phyloP scores from a whole-genome alignment of 2,329 filamentous ascomycete genomes.

The Fusarium sp. region DNA sequence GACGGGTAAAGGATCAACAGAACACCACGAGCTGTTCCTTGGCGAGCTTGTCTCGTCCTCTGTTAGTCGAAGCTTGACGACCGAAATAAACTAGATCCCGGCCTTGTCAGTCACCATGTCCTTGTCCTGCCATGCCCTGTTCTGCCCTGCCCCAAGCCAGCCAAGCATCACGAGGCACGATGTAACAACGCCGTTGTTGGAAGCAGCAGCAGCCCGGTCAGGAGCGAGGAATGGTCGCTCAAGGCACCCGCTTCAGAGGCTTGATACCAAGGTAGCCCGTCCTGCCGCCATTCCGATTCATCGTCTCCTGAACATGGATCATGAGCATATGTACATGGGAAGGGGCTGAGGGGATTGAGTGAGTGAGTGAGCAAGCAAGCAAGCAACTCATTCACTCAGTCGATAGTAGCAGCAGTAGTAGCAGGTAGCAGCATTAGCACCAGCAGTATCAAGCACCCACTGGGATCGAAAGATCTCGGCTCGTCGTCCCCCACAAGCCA shows the following conservation, averaged over 20 bases:
- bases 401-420: not conserved
- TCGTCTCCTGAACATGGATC: constrained; percentile 15
- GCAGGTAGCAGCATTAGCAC: not conserved
- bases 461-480: constrained; percentile 31
- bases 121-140: not conserved
- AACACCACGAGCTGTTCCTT: constrained; percentile 1
- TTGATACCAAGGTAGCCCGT: constrained; percentile 11
- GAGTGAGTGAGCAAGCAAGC: not conserved
- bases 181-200: constrained; percentile 7
- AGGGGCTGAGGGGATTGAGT: not conserved
- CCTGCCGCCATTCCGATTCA: constrained; percentile 14
- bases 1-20: constrained; percentile 5
- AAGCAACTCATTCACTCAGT: not conserved
- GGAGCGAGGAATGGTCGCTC: constrained; percentile 5
- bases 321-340: not conserved
- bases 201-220: constrained; percentile 1
- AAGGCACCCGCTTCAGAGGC: constrained; percentile 1
- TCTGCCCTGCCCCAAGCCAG: not conserved
- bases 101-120: constrained; percentile 8
- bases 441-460: constrained; percentile 2
- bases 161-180: not conserved
- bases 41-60: not conserved
- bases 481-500: constrained; percentile 37
- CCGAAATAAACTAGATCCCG: constrained; percentile 23
- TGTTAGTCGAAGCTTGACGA: constrained; percentile 14